phyloP scores from a whole-genome alignment of 2,329 filamentous ascomycete genomes.

The Talaromyces sp. region DNA sequence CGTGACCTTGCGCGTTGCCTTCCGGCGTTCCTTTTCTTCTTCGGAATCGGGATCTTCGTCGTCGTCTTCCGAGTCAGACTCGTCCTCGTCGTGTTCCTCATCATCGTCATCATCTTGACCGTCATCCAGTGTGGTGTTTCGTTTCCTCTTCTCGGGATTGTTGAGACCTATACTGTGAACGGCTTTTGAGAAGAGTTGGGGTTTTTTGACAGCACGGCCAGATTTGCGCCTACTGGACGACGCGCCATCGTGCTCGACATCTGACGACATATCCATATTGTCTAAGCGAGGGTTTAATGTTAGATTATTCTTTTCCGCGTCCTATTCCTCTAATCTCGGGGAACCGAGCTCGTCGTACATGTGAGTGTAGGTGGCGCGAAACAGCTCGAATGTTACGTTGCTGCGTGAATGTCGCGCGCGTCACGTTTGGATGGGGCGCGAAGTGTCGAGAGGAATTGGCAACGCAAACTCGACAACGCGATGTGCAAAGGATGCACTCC shows the following conservation, averaged over 20 bases:
- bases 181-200: slow-evolving; percentile 38
- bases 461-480: background rate
- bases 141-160: slow-evolving; percentile 47
- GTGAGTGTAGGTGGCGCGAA: background rate
- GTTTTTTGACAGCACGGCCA: slow-evolving; percentile 39
- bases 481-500: background rate
- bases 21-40: slow-evolving; percentile 46
- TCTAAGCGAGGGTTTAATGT: background rate
- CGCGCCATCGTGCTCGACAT: slow-evolving; percentile 11
- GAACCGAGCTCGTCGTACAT: background rate
- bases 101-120: slow-evolving; percentile 32
- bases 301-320: background rate
- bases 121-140: slow-evolving; percentile 31
- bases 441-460: background rate
- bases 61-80: slow-evolving; percentile 35
- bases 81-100: slow-evolving; percentile 23
- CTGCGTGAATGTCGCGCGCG: background rate
- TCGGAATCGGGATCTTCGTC: slow-evolving; percentile 40
- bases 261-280: slow-evolving; percentile 11
- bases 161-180: slow-evolving; percentile 23
- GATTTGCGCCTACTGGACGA: slow-evolving; percentile 28
- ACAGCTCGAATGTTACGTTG: background rate
- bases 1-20: slow-evolving; percentile 30
- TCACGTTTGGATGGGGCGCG: background rate
- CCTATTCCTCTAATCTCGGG: background rate